Evolutionary conservation across 2,329 filamentous ascomycete genomes (phyloP).

Genomic region (Aspergillus clavatus): DNA sequence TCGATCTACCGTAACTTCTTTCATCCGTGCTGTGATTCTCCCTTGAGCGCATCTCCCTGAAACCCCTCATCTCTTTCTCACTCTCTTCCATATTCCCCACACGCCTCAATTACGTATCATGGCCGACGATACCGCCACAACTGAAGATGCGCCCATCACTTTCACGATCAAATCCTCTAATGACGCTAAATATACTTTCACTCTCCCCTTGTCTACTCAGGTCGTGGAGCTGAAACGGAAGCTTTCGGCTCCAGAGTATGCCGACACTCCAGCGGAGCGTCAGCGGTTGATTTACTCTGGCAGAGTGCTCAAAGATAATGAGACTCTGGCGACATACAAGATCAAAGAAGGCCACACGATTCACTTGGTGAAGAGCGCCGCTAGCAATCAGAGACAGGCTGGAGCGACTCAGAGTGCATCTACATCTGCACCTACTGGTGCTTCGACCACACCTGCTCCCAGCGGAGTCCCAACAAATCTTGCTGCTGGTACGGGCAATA

Average conservation of each 20-base stretch:
- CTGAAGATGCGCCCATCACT: conserved; percentile 71
- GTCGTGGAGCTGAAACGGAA: conserved; percentile 86
- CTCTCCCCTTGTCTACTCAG: conserved; percentile 69
- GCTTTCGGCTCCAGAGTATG: conserved; percentile 73
- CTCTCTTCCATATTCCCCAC: conserved; percentile 4
- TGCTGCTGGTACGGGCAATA: conserved; percentile 61
- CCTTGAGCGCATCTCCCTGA: background rate
- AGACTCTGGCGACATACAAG: conserved; percentile 80
- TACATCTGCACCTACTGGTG: conserved; percentile 29
- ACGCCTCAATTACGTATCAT: conserved; percentile 25
- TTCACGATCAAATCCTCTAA: conserved; percentile 98
- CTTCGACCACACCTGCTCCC: conserved; percentile 26
- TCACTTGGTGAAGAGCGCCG: conserved; percentile 93
- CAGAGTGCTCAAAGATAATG: conserved; percentile 90
- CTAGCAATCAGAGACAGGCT: conserved; percentile 68
- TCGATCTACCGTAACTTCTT: background rate
- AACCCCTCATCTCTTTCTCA: background rate
- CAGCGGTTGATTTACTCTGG: conserved; percentile 97
- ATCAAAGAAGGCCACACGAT: conserved; percentile 95
- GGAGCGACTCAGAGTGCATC: conserved; percentile 48
- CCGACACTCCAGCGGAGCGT: conserved; percentile 79
- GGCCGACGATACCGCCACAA: conserved; percentile 39
- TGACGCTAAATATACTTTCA: conserved; percentile 78
- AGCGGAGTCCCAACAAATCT: conserved; percentile 46
- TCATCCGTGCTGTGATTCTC: conserved; percentile 3